Conservation (phyloP, 306 rosid species). For the Trichosanthes truncata region DNA sequence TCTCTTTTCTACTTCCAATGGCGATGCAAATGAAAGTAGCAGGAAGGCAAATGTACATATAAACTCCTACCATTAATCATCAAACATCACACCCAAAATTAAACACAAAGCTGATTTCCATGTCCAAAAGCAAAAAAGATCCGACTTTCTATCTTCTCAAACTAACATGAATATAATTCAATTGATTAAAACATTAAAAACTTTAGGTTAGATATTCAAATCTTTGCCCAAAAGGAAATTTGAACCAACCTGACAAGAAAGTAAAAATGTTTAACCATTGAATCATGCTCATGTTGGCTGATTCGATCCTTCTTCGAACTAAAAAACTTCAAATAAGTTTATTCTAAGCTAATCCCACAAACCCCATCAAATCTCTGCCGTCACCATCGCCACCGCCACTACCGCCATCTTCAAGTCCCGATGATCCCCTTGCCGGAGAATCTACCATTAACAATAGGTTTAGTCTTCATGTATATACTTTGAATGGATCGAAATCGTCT, state of each 20-base stretch:
- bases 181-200: not conserved
- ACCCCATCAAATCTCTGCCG: not conserved
- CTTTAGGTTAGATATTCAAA: not conserved
- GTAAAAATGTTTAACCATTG: not conserved
- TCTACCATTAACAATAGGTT: conserved; percentile 1
- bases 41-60: not conserved
- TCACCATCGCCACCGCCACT: not conserved
- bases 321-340: not conserved
- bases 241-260: too few species aligned
- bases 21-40: not conserved
- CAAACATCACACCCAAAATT: not conserved
- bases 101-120: not conserved
- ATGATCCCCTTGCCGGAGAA: conserved; percentile 6
- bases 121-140: too few species aligned
- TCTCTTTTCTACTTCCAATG: not conserved
- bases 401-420: not conserved
- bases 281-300: not conserved
- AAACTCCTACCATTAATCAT: not conserved
- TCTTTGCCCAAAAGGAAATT: too few species aligned
- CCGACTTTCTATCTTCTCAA: too few species aligned
- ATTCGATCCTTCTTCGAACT: too few species aligned
- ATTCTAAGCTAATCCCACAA: not conserved
- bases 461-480: conserved; percentile 33
- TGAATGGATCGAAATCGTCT: conserved; percentile 37
- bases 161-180: not conserved